phyloP scores from a whole-genome alignment of 148 eudicot genomes.

The Spergularia bocconei region DNA sequence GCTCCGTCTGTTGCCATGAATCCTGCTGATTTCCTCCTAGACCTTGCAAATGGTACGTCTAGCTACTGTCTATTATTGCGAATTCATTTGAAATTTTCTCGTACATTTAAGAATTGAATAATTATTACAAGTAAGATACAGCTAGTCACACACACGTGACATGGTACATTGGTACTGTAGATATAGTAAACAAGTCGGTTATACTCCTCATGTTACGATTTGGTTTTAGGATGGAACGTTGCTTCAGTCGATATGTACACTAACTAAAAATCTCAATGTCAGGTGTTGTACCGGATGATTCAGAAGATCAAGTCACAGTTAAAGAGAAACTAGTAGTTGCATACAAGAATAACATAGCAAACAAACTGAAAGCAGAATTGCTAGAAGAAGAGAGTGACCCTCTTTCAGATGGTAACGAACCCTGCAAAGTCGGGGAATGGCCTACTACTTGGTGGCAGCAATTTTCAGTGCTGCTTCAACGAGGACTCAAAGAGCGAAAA shows the following conservation, averaged over 20 bases:
- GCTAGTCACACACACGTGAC: too few relatives aligned
- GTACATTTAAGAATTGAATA: too few relatives aligned
- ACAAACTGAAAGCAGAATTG: constrained; percentile 41
- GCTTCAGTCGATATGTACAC: too few relatives aligned
- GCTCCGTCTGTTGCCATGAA: constrained; percentile 68
- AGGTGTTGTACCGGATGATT: constrained; percentile 54
- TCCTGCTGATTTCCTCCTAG: constrained; percentile 79
- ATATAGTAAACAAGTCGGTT: too few relatives aligned
- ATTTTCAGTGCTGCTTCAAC: constrained; percentile 11
- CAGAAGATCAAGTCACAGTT: constrained; percentile 35
- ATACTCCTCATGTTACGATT: too few relatives aligned
- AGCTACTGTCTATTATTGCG: neutral
- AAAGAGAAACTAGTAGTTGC: constrained; percentile 47
- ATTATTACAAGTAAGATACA: too few relatives aligned
- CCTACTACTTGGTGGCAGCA: constrained; percentile 68
- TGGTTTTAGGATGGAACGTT: too few relatives aligned
- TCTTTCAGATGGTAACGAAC: constrained; percentile 20
- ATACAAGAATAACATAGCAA: constrained; percentile 41
- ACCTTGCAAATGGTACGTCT: constrained; percentile 68
- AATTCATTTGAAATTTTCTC: too few relatives aligned
- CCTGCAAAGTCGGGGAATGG: constrained; percentile 35
- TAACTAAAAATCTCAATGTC: neutral
- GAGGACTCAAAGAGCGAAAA: constrained; percentile 64
- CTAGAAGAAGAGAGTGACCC: constrained; percentile 16
- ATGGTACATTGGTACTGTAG: too few relatives aligned